Evolutionary conservation across 768 basidiomycete species (phyloP).

Genomic region (Crepidotus variabilis): DNA sequence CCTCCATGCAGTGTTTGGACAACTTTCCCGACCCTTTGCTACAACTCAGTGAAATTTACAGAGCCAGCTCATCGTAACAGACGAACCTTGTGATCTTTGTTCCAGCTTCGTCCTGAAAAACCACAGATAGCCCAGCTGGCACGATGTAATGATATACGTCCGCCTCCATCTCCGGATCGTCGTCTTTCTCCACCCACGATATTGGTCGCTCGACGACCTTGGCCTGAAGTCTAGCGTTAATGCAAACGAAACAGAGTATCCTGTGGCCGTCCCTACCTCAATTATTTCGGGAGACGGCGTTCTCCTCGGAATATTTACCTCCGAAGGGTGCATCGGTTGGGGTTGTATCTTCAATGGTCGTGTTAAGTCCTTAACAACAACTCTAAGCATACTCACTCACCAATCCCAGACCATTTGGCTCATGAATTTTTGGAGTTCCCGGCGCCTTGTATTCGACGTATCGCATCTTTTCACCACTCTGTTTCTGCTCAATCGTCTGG

Average conservation of each 20-base stretch:
- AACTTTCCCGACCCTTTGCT: slow-evolving; percentile 17
- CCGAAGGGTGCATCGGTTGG: not conserved
- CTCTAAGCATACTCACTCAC: not conserved
- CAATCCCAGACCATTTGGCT: not conserved
- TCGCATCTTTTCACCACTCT: not conserved
- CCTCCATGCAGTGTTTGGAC: slow-evolving; percentile 6
- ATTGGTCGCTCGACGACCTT: not conserved
- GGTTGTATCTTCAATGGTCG: not conserved
- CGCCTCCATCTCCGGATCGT: slow-evolving; percentile 25
- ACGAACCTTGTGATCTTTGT: slow-evolving; percentile 59
- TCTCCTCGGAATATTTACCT: slow-evolving; percentile 1
- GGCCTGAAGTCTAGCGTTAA: not conserved
- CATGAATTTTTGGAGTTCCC: not conserved
- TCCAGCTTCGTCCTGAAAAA: slow-evolving; percentile 65
- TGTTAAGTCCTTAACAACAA: not conserved
- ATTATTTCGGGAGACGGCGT: slow-evolving; percentile 9
- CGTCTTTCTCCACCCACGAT: not conserved
- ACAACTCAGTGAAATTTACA: not conserved
- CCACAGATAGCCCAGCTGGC: slow-evolving; percentile 59
- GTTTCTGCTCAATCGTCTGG: not conserved
- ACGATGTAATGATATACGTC: slow-evolving; percentile 54
- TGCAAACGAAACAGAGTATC: not conserved
- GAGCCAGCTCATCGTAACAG: not conserved
- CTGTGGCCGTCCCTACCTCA: slow-evolving; percentile 9
- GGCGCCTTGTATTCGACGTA: not conserved